Percentiles rank a stretch among this genome's conserved stretches.
phyloP scores from a whole-genome alignment of 2,329 filamentous ascomycete genomes.

The Cercospora zeae-maydis region DNA sequence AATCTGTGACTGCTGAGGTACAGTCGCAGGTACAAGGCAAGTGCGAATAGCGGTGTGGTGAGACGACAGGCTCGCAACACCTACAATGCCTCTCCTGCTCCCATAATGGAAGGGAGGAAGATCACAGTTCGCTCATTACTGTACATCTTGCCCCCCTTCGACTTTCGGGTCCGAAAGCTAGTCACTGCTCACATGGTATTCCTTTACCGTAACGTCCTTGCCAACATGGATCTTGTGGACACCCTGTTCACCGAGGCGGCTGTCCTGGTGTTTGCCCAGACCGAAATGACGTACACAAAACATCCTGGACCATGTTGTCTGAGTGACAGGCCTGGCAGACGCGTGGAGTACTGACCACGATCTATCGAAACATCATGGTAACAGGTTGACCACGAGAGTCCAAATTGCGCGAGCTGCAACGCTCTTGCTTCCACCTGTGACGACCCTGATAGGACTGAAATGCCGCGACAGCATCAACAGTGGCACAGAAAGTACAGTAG shows the following conservation, averaged over 20 bases:
- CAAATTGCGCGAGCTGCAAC: neutral
- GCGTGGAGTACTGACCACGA: neutral
- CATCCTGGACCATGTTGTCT: neutral
- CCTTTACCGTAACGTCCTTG: neutral
- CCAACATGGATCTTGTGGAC: neutral
- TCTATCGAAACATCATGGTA: neutral
- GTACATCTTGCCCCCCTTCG: neutral
- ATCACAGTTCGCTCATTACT: neutral
- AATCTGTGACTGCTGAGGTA: neutral
- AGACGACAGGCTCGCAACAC: neutral
- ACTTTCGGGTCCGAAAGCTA: slow-evolving; percentile 2
- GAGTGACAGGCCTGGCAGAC: neutral
- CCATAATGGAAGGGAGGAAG: neutral
- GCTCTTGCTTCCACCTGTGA: neutral
- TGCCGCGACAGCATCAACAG: neutral
- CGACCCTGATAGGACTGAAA: neutral
- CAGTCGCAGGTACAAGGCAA: neutral
- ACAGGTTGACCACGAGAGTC: neutral
- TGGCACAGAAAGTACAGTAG: neutral
- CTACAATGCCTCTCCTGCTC: neutral
- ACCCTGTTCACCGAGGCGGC: neutral
- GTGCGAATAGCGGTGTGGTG: slow-evolving; percentile 3
- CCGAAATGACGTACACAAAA: neutral
- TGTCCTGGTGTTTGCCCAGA: slow-evolving; percentile 1
- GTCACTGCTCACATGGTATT: neutral